Evolutionary conservation across 331 rosid species (phyloP), one percentile per base, ranked within the genome.

Genomic region (Malus hybrid): DNA sequence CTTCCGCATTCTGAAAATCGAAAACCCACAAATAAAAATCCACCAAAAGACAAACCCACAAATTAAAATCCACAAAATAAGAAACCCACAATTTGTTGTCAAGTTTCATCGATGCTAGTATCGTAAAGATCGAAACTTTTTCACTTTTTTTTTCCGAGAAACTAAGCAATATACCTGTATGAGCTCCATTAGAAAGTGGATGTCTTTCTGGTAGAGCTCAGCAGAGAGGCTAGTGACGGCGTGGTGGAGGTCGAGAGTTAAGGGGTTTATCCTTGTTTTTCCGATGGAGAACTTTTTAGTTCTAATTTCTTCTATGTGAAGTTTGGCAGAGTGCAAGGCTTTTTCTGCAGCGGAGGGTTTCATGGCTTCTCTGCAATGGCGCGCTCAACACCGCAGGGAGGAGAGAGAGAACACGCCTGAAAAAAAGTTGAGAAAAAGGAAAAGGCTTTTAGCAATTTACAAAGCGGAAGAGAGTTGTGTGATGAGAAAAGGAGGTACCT

Each of bases 171-270:
- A 71, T 15, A 77, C 76, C 76, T 62, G 76, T 15, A 69, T 77
- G 61, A 78, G 76, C 24, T 78, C 81, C 77, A 78, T 78, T 1
- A 78, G 55, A 52, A 78, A 71, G 46, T 71, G 86, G 59, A 78
- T 76, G 75, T 79, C 83, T 28, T 79, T 79, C 5, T 80, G 76
- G 52, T 83, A 83, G 20, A 79, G 81, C 44, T 79, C 83, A 0
- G 81, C 81, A 1, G 83, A 79, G 14, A 83, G 72, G 44, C 75
- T 76, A 10, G 72, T 71, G 2, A 79, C 78, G 4, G 76, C 76
- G n/a, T 60, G 79, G 7, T 74, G 79, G n/a, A 74, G 83, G 42
- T 80, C 83, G 7, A 73, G 56, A 3, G 56, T 80, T 16, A 80
- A 61, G 0, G 83, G 83, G 71, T 80, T 80, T 16, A 28, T 33